Evolutionary conservation across 1,284 basidiomycete species (phyloP), one percentile per base, ranked within the genome.

Genomic region (Boletus smithii): DNA sequence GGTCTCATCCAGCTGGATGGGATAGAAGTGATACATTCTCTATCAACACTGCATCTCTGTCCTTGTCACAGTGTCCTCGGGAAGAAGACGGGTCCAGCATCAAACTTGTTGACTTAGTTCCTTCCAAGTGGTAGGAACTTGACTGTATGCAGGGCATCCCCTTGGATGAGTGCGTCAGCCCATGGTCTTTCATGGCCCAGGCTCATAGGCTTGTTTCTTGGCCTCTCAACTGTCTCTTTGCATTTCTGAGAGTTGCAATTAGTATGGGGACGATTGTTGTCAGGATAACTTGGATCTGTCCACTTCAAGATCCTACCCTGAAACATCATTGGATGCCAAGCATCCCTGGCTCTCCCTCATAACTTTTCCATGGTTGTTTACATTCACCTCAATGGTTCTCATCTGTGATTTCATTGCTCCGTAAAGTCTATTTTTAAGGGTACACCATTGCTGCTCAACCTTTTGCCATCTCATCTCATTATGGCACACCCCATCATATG

Each of bases 351-450:
- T 64, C 62, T 20, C 66, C 62, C 1, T 67, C 62, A 17, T 57
- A 61, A 13, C 53, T 67, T 38, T 65, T 65, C 44, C 62, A 53
- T 11, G 51, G 42, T 11, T 61, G 54, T 20, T 67, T 63, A 13
- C 59, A 67, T 0, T 66, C 62, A 3, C 62, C 62, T 36, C 62
- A 68, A 18, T 63, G 64, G 1, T 66, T 63, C 5, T 60, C 66
- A 13, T 65, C 62, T 0, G 62, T 65, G 8, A 64, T 67, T 36
- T 68, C 62, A 26, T 44, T 65, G 26, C 52, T 65, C 20, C 64
- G 62, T n/a, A 68, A 68, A 67, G 52, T 42, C 65, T 66, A 8
- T 68, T 41, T 65, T 68, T 20, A 68, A 68, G 63, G 68, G 65
- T 27, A 59, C 63, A 8, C 57, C 63, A 1, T 63, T 65, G 40